Base-by-base conservation (phyloP, 176 grass and related monocot genomes). In the Aegilops sharonensis region DNA sequence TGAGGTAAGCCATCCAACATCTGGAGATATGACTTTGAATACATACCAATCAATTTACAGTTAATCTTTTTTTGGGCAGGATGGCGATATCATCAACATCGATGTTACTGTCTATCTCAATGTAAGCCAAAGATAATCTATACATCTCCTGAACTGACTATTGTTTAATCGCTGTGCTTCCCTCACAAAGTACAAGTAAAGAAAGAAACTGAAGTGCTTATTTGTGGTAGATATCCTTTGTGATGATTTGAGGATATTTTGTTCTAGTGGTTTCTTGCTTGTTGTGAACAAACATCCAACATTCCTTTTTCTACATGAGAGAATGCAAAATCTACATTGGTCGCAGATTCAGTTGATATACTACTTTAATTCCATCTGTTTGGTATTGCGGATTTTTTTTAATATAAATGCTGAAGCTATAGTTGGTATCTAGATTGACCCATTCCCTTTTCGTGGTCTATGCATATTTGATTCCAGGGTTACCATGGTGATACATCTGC, bases 1-100 rank as follows among this genome's bases (percentile, higher is more conserved):
- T 88, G 96, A 98, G 90, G 95, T 98, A 80, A 75, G 81, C 21
- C 23, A 63, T 87, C 25, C 75, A 40, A 32, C 65, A 37, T 77
- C 62, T 10, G 18, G 63, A 81, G 50, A 52, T 56, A 40, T 67
- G 39, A 39, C 24, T 67, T 69, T 75, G 11, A 78, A 68, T 20
- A 79, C 23, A 62, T 77, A 40, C 1, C 27, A 56, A 69, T 27
- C 40, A 84, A 81, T 12, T 89, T 82, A 78, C 47, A 88, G 12
- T 34, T 83, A 40, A 59, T 60, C 27, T 68, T 78, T 60, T 56
- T 66, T 92, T 27, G 71, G 83, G 27, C 89, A 98, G 95, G 96
- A 98, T 86, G 93, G 93, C 32, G 96, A 98, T 89, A 98, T 98
- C 82, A 91, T 98, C 88, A 98, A 98, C 62, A 95, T 98, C 24